phyloP scores from a whole-genome alignment of 495 filamentous ascomycete genomes.

The Polyplosphaeria fusca region DNA sequence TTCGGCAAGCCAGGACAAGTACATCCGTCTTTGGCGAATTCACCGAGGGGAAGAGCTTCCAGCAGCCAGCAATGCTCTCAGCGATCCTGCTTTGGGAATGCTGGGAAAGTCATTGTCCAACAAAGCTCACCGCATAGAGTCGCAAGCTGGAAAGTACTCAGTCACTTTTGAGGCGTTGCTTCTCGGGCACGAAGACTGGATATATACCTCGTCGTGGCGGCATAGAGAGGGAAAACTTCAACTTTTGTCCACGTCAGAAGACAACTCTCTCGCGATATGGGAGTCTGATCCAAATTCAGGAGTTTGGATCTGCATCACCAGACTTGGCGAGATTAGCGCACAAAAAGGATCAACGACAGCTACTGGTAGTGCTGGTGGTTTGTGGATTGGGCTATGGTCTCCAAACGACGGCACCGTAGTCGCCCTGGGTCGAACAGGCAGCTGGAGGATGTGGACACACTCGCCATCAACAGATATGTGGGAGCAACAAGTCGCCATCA shows the following conservation, averaged over 20 bases:
- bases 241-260: constrained; percentile 86
- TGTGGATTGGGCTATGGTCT: constrained; percentile 94
- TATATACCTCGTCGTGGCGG: constrained; percentile 81
- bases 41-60: constrained; percentile 66
- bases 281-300: constrained; percentile 75
- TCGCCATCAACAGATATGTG: constrained; percentile 58
- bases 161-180: constrained; percentile 93
- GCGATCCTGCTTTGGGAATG: constrained; percentile 56
- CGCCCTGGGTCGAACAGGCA: constrained; percentile 84
- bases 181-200: constrained; percentile 97
- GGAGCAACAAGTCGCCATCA: constrained; percentile 71
- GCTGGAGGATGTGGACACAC: constrained; percentile 81
- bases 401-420: constrained; percentile 69
- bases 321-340: constrained; percentile 87
- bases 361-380: constrained; percentile 90
- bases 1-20: constrained; percentile 96
- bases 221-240: constrained; percentile 54
- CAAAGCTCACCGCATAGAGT: constrained; percentile 73
- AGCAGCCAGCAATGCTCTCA: constrained; percentile 35
- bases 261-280: constrained; percentile 94
- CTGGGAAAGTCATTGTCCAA: constrained; percentile 70
- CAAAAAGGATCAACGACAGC: constrained; percentile 94
- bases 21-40: constrained; percentile 89
- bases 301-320: constrained; percentile 79
- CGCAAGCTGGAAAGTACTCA: constrained; percentile 59